Evolutionary conservation across 2,329 filamentous ascomycete genomes (phyloP).

Genomic region (Fusarium drepaniforme): DNA sequence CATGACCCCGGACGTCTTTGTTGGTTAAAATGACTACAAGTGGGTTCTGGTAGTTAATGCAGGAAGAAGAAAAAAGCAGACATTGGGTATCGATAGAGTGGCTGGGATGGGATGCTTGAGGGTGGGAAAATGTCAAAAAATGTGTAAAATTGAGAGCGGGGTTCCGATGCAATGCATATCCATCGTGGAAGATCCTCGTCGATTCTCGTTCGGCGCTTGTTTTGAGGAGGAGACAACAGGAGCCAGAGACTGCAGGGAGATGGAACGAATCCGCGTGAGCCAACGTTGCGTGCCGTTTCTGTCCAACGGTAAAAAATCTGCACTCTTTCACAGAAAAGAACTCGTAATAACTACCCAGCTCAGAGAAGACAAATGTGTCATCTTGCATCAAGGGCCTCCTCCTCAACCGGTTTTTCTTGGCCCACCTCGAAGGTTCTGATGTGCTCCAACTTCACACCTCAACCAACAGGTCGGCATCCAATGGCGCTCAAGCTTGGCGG

Average conservation of each 20-base stretch:
- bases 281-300: neutral
- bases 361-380: neutral
- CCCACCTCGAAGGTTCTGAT: constrained; percentile 1
- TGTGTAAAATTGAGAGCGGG: constrained; percentile 1
- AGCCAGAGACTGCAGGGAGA: neutral
- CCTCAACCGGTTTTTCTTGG: constrained; percentile 11
- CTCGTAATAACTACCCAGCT: neutral
- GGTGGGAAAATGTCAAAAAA: neutral
- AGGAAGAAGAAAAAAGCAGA: neutral
- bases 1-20: neutral
- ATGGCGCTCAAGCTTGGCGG: constrained; percentile 12
- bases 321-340: neutral
- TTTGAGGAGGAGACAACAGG: neutral
- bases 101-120: neutral
- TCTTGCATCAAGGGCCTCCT: constrained; percentile 2
- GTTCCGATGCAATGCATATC: neutral
- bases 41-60: neutral
- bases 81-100: neutral
- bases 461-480: constrained; percentile 2
- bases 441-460: neutral
- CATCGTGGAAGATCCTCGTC: neutral
- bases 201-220: neutral
- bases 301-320: neutral
- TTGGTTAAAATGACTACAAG: constrained; percentile 2
- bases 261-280: neutral